A percentile compares a stretch with the other conserved stretches of the same genome.
Conservation (phyloP, 2,329 filamentous ascomycete genomes). For the Fusarium secorum region DNA sequence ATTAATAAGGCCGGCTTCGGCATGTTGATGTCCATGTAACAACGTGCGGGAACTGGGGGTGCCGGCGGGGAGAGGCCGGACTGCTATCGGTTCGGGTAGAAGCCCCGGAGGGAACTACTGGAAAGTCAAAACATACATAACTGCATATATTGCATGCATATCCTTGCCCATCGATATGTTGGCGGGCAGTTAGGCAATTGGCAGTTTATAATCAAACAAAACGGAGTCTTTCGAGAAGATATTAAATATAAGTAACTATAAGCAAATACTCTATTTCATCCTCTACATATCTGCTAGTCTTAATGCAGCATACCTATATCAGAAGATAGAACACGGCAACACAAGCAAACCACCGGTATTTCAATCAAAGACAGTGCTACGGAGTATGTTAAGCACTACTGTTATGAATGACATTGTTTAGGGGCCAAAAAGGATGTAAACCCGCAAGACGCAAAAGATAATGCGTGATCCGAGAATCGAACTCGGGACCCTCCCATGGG, state of each 20-base stretch:
- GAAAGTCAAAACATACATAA: not conserved
- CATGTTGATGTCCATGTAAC: slow-evolving; percentile 4
- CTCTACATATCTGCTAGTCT: not conserved
- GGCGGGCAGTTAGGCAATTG: not conserved
- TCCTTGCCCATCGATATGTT: not conserved
- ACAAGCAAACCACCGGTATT: not conserved
- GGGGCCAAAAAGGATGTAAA: not conserved
- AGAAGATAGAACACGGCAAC: not conserved
- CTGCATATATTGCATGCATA: too few species aligned
- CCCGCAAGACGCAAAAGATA: not conserved
- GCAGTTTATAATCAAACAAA: not conserved
- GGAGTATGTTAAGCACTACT: not conserved
- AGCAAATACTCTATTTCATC: not conserved
- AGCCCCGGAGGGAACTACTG: not conserved
- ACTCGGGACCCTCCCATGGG: slow-evolving; percentile 50
- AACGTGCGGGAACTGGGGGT: slow-evolving; percentile 16
- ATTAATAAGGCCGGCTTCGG: slow-evolving; percentile 28
- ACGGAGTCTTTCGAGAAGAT: not conserved
- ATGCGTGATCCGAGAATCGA: slow-evolving; percentile 49
- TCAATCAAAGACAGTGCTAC: too few species aligned
- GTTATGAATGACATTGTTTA: too few species aligned
- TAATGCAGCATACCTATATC: not conserved
- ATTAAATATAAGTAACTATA: not conserved
- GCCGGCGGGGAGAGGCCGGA: slow-evolving; percentile 8
- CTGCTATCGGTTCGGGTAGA: slow-evolving; percentile 13